These are phyloP conservation scores for Trifolium subterraneum DNA, from an alignment of 306 rosid species.

Conservation along the genomic window DNA sequence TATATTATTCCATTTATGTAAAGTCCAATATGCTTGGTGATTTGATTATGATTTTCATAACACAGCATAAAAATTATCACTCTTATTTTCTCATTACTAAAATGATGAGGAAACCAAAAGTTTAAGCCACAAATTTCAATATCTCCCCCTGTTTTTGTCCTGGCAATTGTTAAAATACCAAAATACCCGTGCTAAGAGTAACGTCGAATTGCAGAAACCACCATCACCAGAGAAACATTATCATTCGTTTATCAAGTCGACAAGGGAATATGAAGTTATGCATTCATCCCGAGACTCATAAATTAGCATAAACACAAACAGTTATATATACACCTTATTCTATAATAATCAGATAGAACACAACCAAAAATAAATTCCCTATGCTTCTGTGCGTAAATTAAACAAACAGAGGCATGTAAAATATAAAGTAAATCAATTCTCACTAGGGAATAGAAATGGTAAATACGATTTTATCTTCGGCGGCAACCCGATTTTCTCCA, in stretches of 20 bases:
- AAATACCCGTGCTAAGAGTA: constrained; percentile 14
- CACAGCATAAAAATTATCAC: constrained; percentile 4
- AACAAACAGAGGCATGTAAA: not conserved
- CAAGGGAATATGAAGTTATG: not conserved
- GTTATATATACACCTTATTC: not conserved
- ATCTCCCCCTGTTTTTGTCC: not conserved
- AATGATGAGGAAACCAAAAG: not conserved
- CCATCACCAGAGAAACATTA: not conserved
- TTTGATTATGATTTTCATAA: constrained; percentile 18
- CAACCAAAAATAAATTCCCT: not conserved
- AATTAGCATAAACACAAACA: not conserved
- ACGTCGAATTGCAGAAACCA: constrained; percentile 6
- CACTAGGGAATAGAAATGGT: constrained; percentile 57
- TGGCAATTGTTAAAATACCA: not conserved
- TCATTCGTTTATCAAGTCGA: constrained; percentile 18
- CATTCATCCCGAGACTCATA: constrained; percentile 11
- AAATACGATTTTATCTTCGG: constrained; percentile 86
- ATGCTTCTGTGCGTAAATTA: not conserved
- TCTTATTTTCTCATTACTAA: constrained; percentile 26
- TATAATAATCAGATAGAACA: constrained; percentile 23
- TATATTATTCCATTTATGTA: constrained; percentile 1
- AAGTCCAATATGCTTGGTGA: not conserved
- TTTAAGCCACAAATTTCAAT: constrained; percentile 15
- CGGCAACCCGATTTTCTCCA: constrained; percentile 76
- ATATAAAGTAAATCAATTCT: constrained; percentile 43